These are phyloP conservation scores for Metarhizium humberi DNA, from an alignment of 2,329 filamentous ascomycete species.

Conservation along the genomic window DNA sequence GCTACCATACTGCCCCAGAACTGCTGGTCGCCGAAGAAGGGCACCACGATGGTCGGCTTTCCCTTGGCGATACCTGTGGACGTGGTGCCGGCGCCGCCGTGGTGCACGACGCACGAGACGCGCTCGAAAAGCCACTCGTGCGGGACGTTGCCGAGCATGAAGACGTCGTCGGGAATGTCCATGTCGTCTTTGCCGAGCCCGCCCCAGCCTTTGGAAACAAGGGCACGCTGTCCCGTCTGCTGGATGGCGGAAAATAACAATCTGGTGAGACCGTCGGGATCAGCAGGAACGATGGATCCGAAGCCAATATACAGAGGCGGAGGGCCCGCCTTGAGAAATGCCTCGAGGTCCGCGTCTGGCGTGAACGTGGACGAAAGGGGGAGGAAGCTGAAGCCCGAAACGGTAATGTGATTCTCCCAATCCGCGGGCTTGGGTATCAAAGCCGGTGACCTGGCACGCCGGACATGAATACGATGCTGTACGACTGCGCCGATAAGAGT, in stretches of 20 bases:
- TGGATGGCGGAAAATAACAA: conserved; percentile 64
- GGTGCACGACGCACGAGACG: conserved; percentile 58
- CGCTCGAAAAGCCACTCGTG: conserved; percentile 70
- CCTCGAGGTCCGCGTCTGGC: not conserved
- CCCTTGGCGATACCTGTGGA: conserved; percentile 64
- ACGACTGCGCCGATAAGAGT: too few species aligned
- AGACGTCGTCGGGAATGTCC: conserved; percentile 51
- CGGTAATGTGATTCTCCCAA: not conserved
- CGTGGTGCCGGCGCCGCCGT: conserved; percentile 69
- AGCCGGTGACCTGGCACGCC: not conserved
- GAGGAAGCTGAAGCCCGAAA: not conserved
- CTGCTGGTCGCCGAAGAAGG: too few species aligned
- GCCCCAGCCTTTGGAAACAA: conserved; percentile 71
- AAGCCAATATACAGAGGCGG: conserved; percentile 19
- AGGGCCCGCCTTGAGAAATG: not conserved
- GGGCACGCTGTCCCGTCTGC: conserved; percentile 55
- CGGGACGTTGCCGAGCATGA: conserved; percentile 63
- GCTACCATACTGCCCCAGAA: too few species aligned
- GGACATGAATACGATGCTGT: too few species aligned
- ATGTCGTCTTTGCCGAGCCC: conserved; percentile 46
- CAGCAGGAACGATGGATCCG: conserved; percentile 66
- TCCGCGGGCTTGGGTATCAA: not conserved
- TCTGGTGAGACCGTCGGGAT: conserved; percentile 57
- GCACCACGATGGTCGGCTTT: conserved; percentile 41
- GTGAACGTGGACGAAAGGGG: not conserved